phyloP scores from a whole-genome alignment of 1,284 basidiomycete genomes.

The Apiotrichum veenhuisii region DNA sequence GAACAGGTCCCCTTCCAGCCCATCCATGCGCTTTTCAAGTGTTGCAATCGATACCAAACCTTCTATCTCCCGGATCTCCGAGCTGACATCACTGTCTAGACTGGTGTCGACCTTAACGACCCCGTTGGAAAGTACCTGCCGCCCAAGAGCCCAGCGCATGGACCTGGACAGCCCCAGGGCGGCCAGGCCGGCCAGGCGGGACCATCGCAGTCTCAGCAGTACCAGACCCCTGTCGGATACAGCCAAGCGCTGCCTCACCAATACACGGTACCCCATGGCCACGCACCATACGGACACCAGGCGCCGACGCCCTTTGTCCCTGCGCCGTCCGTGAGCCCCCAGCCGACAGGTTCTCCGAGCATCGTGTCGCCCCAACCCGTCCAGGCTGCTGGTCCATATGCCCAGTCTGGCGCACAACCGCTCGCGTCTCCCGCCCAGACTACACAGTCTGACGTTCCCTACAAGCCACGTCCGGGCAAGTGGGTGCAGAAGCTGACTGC shows the following conservation, averaged over 20 bases:
- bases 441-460: not conserved
- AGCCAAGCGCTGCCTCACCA: not conserved
- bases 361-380: not conserved
- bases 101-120: not conserved
- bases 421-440: not conserved
- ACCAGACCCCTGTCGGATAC: not conserved
- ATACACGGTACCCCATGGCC: not conserved
- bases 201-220: not conserved
- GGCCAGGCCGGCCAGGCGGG: not conserved
- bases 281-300: not conserved
- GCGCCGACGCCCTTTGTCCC: not conserved
- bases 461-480: not conserved
- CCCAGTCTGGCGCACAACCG: not conserved
- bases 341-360: not conserved
- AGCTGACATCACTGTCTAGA: not conserved
- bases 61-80: no score
- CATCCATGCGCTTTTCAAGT: no score
- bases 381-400: not conserved
- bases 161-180: not conserved
- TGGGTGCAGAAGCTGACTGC: not conserved
- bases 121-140: slow-evolving; percentile 1
- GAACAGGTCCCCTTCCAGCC: no score
- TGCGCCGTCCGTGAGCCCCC: not conserved
- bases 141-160: not conserved
- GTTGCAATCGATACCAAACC: no score